phyloP scores from a whole-genome alignment of 2,329 filamentous ascomycete species.

The Penicillium sp. region DNA sequence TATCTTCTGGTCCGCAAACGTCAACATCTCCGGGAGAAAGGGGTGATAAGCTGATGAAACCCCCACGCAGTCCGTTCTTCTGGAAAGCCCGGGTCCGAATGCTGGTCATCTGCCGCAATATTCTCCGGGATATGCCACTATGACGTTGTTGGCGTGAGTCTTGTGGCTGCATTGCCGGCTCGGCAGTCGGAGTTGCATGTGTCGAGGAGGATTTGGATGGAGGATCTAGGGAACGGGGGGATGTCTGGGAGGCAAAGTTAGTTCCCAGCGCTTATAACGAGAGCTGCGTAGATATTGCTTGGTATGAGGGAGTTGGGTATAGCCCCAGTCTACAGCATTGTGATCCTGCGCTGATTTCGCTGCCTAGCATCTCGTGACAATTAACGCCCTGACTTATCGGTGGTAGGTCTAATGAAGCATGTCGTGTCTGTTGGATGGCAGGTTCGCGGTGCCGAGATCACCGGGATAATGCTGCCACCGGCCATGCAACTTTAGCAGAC shows the following conservation, averaged over 20 bases:
- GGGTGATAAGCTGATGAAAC: neutral
- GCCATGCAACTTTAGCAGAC: too few relatives aligned
- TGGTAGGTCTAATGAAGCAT: neutral
- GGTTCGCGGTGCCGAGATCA: too few relatives aligned
- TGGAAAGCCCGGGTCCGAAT: neutral
- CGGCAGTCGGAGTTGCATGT: constrained; percentile 16
- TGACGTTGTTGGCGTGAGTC: constrained; percentile 1
- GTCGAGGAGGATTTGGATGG: neutral
- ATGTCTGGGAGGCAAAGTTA: neutral
- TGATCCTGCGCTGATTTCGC: neutral
- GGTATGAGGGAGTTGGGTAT: neutral
- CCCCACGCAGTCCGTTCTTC: neutral
- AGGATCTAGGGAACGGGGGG: neutral
- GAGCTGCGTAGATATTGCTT: neutral
- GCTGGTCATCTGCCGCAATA: constrained; percentile 11
- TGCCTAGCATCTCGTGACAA: neutral
- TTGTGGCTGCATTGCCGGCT: constrained; percentile 12
- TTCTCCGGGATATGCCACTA: neutral
- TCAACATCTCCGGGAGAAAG: constrained; percentile 4
- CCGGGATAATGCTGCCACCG: too few relatives aligned
- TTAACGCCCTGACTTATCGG: neutral
- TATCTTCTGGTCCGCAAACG: constrained; percentile 2
- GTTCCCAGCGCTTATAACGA: neutral
- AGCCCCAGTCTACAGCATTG: neutral
- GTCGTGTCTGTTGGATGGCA: too few relatives aligned